Percentiles rank a stretch among this genome's conserved stretches.
Conservation (phyloP, 495 filamentous ascomycete species). For the Rhypophila decipiens region DNA sequence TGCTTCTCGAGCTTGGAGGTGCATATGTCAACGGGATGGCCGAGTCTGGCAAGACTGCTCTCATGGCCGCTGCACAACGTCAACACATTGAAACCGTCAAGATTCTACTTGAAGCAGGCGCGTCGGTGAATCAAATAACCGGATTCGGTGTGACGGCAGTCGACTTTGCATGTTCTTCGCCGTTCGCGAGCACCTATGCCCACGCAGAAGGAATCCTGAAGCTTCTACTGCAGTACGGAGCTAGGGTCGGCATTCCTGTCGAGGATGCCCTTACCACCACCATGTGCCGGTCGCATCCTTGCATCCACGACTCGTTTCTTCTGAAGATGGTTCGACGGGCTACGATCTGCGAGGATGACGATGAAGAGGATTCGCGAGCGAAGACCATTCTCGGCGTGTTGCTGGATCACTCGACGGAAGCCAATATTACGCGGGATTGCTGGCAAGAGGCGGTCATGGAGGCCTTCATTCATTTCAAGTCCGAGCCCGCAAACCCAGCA, state of each 20-base stretch:
- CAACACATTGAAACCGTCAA: not conserved
- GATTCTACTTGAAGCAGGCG: not conserved
- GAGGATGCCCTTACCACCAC: not conserved
- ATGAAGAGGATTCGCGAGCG: no score
- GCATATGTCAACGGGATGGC: conserved; percentile 3
- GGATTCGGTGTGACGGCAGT: not conserved
- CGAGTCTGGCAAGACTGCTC: not conserved
- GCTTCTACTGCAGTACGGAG: not conserved
- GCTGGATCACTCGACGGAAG: conserved; percentile 1
- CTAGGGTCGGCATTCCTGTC: not conserved
- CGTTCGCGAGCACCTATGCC: not conserved
- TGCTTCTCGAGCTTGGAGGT: conserved; percentile 3
- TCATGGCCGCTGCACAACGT: not conserved
- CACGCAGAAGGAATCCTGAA: not conserved
- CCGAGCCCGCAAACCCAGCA: not conserved
- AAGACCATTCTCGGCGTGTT: not conserved
- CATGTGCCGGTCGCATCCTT: not conserved
- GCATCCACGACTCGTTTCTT: not conserved
- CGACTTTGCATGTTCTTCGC: not conserved
- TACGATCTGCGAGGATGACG: not conserved
- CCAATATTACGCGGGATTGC: conserved; percentile 3
- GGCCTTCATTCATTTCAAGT: not conserved
- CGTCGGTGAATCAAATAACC: not conserved
- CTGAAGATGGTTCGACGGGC: not conserved
- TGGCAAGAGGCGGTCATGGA: conserved; percentile 4